A percentile compares a stretch with the other conserved stretches of the same genome.
These are phyloP conservation scores for Brettanomyces bruxellensis DNA, from an alignment of 805 yeast species.

Conservation along the genomic window DNA sequence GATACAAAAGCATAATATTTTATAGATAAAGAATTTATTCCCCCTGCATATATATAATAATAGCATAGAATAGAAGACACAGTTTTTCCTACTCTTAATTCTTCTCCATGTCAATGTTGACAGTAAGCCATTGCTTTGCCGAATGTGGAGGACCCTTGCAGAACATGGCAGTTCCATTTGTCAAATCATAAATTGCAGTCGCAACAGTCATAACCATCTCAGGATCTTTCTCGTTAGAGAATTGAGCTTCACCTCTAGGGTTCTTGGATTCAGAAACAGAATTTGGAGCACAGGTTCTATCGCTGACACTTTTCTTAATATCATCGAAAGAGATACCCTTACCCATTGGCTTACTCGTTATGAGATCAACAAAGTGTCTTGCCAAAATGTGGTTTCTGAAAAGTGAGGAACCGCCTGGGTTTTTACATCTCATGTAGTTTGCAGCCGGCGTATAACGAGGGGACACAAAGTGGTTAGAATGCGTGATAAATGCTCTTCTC, in stretches of 20 bases:
- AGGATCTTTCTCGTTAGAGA: neutral
- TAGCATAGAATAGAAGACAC: too few species aligned
- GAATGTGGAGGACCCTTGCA: conserved; percentile 8
- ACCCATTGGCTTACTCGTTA: conserved; percentile 5
- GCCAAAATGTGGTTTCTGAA: conserved; percentile 4
- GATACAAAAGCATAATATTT: neutral
- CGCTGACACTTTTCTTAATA: conserved; percentile 3
- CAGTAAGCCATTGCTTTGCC: conserved; percentile 5
- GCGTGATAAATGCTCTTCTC: conserved; percentile 5
- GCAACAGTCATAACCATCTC: conserved; percentile 6
- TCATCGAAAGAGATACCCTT: conserved; percentile 5
- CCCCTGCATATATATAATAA: too few species aligned
- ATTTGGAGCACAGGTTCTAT: conserved; percentile 6
- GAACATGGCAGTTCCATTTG: conserved; percentile 5
- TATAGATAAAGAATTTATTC: too few species aligned
- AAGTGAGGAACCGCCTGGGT: conserved; percentile 6
- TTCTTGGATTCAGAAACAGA: conserved; percentile 5
- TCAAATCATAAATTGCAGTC: conserved; percentile 6
- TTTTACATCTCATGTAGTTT: conserved; percentile 2
- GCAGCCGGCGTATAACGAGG: conserved; percentile 6
- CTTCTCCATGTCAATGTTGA: conserved; percentile 5
- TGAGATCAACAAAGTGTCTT: conserved; percentile 4
- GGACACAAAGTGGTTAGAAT: conserved; percentile 5
- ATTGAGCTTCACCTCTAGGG: conserved; percentile 2
- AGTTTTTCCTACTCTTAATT: too few species aligned